A percentile compares a stretch with the other conserved stretches of the same genome.
Evolutionary conservation across 2,329 filamentous ascomycete species (phyloP).

Genomic region (Talaromyces sp.): DNA sequence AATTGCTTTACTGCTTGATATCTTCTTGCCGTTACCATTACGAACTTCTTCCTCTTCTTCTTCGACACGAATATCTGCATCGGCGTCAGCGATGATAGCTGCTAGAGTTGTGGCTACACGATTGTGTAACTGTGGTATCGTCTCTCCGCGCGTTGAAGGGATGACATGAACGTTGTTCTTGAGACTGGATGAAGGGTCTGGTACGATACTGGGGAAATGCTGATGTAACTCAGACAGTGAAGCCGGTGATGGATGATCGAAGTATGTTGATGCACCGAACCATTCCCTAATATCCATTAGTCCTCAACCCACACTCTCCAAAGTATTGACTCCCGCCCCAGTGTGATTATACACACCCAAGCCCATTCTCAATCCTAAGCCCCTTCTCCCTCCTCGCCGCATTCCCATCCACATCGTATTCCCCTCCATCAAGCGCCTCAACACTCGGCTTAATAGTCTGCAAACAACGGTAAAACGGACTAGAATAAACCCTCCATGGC

Average conservation of each 20-base stretch:
- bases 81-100: conserved; percentile 66
- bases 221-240: conserved; percentile 55
- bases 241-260: conserved; percentile 77
- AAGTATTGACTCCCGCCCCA: neutral
- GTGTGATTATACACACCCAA: conserved; percentile 38
- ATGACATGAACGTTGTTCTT: conserved; percentile 59
- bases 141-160: conserved; percentile 72
- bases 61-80: conserved; percentile 46
- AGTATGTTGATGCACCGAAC: conserved; percentile 75
- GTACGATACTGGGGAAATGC: conserved; percentile 55
- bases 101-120: conserved; percentile 67
- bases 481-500: conserved; percentile 63
- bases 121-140: conserved; percentile 71
- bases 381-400: conserved; percentile 25
- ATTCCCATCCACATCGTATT: neutral
- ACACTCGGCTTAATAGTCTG: conserved; percentile 71
- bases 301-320: neutral
- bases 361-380: conserved; percentile 49
- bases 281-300: conserved; percentile 60
- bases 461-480: conserved; percentile 80
- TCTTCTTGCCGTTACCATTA: conserved; percentile 19
- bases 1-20: conserved; percentile 54
- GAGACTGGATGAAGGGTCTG: conserved; percentile 42
- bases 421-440: conserved; percentile 27
- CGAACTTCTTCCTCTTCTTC: conserved; percentile 33